Evolutionary conservation across 1,139 yeast genomes (phyloP), one percentile per base, ranked within the genome.

Genomic region (Yamadazyma diddensiae): DNA sequence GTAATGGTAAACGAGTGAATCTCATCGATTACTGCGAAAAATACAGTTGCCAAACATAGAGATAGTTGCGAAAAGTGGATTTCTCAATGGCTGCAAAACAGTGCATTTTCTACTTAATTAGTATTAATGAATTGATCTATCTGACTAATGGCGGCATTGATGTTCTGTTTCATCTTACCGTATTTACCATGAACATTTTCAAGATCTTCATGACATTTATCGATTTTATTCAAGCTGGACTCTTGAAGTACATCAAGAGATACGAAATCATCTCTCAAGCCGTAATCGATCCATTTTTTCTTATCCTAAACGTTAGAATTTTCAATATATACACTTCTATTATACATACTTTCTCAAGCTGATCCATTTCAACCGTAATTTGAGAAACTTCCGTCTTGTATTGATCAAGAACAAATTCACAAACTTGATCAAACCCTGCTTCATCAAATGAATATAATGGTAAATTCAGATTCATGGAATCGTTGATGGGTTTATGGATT

Each of bases 1-100:
- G 43, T 35, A 35, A 34, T 5, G 37, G 39, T 14, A 41, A 14
- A 20, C 18, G 27, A 14, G 6, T 8, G 10, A 31, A 18, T 10
- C 23, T 26, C 29, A 26, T 26, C 22, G 15, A 5, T 9, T 15
- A 24, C 11, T 24, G 27, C 20, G 20, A 24, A 15, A 22, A 22
- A 5, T 7, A 21, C 8, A 9, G 22, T 6, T 7, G 22, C 11
- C 5, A 21, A 21, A 21, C n/a, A n/a, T n/a, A n/a, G n/a, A n/a
- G 15, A 5, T 9, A 6, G 15, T 5, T 24, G 27, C 20, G 20
- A 24, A 15, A 22, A 22, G 6, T 7, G n/a, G 5, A 9, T 10
- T 6, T 7, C 12, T 10, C 5, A 21, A 21, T 9, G 8, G 22
- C 22, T 23, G 24, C 11, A 21, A 11, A 11, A 19, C 21, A 19